Conservation (phyloP, 2,329 filamentous ascomycete species). For the Sporothrix brunneoviolacea region DNA sequence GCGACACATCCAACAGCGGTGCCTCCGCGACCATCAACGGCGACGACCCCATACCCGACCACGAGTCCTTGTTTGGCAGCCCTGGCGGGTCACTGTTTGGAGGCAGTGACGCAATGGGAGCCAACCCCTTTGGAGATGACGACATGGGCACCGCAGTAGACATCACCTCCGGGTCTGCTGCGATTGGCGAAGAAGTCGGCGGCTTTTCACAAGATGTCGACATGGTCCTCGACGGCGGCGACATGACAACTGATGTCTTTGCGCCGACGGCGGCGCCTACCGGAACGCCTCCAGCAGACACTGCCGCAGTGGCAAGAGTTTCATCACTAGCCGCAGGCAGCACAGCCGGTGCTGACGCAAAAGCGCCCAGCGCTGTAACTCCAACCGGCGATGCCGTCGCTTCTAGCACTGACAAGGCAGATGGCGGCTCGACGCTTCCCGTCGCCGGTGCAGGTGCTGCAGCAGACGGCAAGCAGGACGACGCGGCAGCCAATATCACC, state of each 20-base stretch:
- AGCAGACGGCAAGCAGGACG: neutral
- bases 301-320: neutral
- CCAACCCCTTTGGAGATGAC: constrained; percentile 66
- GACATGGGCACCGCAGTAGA: no score
- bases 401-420: neutral
- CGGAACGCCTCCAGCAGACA: neutral
- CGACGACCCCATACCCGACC: constrained; percentile 48
- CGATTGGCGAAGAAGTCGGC: constrained; percentile 19
- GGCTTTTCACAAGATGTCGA: constrained; percentile 19
- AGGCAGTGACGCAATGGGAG: constrained; percentile 56
- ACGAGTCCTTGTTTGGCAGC: constrained; percentile 77
- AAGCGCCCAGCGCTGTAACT: no score
- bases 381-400: neutral
- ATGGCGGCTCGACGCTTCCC: neutral
- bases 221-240: constrained; percentile 36
- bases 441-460: neutral
- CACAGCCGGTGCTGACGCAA: neutral
- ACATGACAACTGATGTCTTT: constrained; percentile 27
- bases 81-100: constrained; percentile 82
- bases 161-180: constrained; percentile 34
- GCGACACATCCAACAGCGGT: constrained; percentile 26
- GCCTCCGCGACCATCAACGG: constrained; percentile 25
- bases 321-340: neutral
- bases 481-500: neutral
- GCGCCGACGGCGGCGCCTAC: neutral